Evolutionary conservation across 768 basidiomycete genomes (phyloP), one percentile per base, ranked within the genome.

Genomic region (Hygrophorus russula): DNA sequence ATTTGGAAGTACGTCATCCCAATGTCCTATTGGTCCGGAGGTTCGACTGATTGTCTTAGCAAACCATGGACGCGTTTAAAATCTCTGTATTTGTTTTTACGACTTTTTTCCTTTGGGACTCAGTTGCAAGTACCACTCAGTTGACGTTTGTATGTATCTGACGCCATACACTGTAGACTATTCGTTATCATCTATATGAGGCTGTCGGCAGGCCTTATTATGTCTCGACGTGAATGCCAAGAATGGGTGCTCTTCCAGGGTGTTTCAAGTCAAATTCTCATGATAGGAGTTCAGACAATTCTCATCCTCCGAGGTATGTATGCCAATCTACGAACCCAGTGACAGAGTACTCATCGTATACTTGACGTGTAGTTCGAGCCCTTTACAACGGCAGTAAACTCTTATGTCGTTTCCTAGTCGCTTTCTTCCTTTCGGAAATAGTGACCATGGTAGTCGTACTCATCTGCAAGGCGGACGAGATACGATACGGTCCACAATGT

Each of bases 11-110:
- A 31, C 43, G 52, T 20, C 14, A 8, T 36, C 2, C 24, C 6
- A 7, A 2, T 29, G 9, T 14, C 13, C 41, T 17, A 10, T 12
- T 6, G 17, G 6, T 31, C 14, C 33, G 12, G n/a, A 11, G 3
- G 18, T 7, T 30, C 24, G 24, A 24, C 24, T 31, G 14, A 15
- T 24, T 4, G 14, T 36, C 12, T 7, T 27, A 57, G 56, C 43
- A 46, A 46, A 41, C 46, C 47, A 48, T 55, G 56, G 54, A 47
- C 52, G 10, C 48, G 46, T 17, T 35, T 55, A 29, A 57, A 53
- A 34, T 36, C 37, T 11, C 38, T 57, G 20, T 57, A 57, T 40
- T 8, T 51, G 3, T 53, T 49, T 15, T 43, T 57, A 28, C 54
- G 56, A 38, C 38, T 40, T 6, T 35, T 52, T 18, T 53, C 51